phyloP scores from a whole-genome alignment of 108 stramenopile genomes.

The Bacterosira constricta region DNA sequence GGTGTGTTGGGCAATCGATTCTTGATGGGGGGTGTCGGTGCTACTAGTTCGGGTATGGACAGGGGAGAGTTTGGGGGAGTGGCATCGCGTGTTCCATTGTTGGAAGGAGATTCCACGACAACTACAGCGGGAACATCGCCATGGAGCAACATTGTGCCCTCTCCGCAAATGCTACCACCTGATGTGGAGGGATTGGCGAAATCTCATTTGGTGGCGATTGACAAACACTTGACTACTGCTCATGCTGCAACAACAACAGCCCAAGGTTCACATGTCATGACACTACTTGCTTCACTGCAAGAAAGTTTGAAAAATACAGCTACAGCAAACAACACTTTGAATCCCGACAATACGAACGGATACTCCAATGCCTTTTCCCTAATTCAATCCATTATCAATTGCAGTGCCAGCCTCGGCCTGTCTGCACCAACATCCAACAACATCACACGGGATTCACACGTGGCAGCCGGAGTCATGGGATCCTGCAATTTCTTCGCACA shows the following conservation, averaged over 20 bases:
- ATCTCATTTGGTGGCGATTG: conserved; percentile 24
- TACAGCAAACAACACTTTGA: background rate
- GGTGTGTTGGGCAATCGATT: conserved; percentile 15
- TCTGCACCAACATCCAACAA: background rate
- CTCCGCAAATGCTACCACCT: conserved; percentile 26
- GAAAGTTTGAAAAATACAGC: conserved; percentile 18
- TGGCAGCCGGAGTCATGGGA: conserved; percentile 18
- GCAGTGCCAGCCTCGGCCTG: conserved; percentile 3
- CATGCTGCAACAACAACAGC: conserved; percentile 27
- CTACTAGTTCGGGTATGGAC: background rate
- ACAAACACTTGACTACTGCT: conserved; percentile 21
- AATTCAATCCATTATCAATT: conserved; percentile 20
- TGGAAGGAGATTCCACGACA: too few relatives aligned
- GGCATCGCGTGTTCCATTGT: conserved; percentile 13
- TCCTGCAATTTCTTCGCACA: conserved; percentile 31
- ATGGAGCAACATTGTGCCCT: conserved; percentile 13
- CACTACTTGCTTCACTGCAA: conserved; percentile 19
- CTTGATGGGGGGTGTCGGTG: background rate
- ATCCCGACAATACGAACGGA: conserved; percentile 15
- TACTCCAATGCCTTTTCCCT: conserved; percentile 29
- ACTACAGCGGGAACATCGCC: background rate
- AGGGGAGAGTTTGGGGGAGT: background rate
- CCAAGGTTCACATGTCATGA: conserved; percentile 1
- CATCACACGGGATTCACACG: background rate
- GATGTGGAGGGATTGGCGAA: background rate